Evolutionary conservation across 169 alveolate species (phyloP), one percentile per base, ranked within the genome.

Genomic region (Plasmodium ovale): DNA sequence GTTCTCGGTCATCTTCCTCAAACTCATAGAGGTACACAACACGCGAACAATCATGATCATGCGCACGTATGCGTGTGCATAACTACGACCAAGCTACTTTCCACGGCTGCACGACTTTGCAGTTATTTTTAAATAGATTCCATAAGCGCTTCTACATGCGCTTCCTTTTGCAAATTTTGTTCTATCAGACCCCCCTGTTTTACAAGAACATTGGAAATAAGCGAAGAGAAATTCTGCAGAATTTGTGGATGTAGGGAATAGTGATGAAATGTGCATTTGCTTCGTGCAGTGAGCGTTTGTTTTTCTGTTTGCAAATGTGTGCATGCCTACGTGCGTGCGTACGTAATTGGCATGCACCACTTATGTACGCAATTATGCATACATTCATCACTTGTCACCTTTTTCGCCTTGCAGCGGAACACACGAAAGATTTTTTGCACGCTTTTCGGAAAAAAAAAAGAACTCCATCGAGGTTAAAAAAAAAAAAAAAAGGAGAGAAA

Each of bases 1-100:
- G 2, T 77, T 77, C 62, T 77, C 88, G 9, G 70, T 77, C 29
- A 60, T 77, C 62, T 77, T 77, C 14, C 65, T 77, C 39, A 77
- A 77, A 44, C 64, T 77, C 33, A 77, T 77, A 6, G 56, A 64
- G 69, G 88, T 77, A 77, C 19, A 25, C 5, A 9, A n/a, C 5
- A 9, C 19, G 19, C 9, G 12, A n/a, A n/a, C n/a, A n/a, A n/a
- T n/a, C n/a, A n/a, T n/a, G n/a, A n/a, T 47, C 42, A 42, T 33
- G 49, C 10, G 23, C 9, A 0, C 21, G 21, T 16, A 65, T 35
- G n/a, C 37, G 42, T 68, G 35, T 67, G 56, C 56, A 47, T 47
- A 47, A 47, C 12, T 47, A n/a, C n/a, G n/a, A n/a, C n/a, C n/a
- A n/a, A n/a, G n/a, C n/a, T n/a, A n/a, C n/a, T n/a, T n/a, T n/a